Percentiles rank a stretch among this genome's conserved stretches.
Conservation (phyloP, 164 flowering plant species). For the Nelumbo lutea region DNA sequence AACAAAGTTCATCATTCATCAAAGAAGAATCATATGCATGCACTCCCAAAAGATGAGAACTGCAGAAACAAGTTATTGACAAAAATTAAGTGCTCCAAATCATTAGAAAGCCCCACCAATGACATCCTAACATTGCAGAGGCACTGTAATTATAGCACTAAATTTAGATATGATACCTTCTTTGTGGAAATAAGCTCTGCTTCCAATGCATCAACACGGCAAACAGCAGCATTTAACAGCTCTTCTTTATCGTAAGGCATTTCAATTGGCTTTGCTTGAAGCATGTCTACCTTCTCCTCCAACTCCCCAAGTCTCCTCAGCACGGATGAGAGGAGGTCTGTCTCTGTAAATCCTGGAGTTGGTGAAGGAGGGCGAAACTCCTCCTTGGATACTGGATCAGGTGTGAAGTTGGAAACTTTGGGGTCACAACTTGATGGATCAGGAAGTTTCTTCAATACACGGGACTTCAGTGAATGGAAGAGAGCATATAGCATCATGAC, state of each 20-base stretch:
- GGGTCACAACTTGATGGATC: slow-evolving; percentile 19
- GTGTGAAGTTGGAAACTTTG: slow-evolving; percentile 15
- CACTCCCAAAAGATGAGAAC: too few relatives aligned
- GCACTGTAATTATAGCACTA: not conserved
- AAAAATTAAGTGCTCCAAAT: too few relatives aligned
- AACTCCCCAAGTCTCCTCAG: slow-evolving; percentile 67
- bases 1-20: too few relatives aligned
- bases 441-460: slow-evolving; percentile 45
- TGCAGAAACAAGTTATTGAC: too few relatives aligned
- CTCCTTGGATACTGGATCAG: slow-evolving; percentile 34
- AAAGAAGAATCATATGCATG: too few relatives aligned
- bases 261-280: slow-evolving; percentile 66
- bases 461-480: slow-evolving; percentile 32
- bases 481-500: slow-evolving; percentile 46
- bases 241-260: slow-evolving; percentile 94
- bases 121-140: not conserved
- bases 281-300: slow-evolving; percentile 68
- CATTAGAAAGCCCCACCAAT: too few relatives aligned
- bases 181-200: slow-evolving; percentile 91
- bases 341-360: slow-evolving; percentile 38
- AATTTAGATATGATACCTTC: slow-evolving; percentile 38
- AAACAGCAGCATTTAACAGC: slow-evolving; percentile 87
- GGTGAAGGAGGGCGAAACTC: slow-evolving; percentile 64
- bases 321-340: slow-evolving; percentile 48
- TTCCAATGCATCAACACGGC: slow-evolving; percentile 88